Conservation (phyloP, 1,284 basidiomycete species). For the Ganoderma sinense region DNA sequence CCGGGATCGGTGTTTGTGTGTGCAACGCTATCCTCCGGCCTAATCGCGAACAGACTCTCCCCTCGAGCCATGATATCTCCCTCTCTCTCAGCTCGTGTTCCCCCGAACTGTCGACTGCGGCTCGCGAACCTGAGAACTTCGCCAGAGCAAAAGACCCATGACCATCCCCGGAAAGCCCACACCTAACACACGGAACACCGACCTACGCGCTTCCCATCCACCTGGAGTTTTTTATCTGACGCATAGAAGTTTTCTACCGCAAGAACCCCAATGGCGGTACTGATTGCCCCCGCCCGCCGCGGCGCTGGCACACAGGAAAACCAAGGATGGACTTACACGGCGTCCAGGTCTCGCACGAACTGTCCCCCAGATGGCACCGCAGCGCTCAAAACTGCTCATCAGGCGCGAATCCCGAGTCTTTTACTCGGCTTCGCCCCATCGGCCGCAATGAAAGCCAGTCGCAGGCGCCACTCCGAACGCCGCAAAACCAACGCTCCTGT, state of each 20-base stretch:
- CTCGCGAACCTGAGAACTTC: slow-evolving; percentile 19
- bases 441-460: neutral
- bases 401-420: neutral
- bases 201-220: neutral
- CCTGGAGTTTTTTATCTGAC: neutral
- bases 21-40: neutral
- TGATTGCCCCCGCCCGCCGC: neutral
- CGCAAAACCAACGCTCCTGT: slow-evolving; percentile 1
- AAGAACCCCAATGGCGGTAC: neutral
- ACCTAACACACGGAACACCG: neutral
- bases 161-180: slow-evolving; percentile 9
- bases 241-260: neutral
- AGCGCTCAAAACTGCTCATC: neutral
- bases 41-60: neutral
- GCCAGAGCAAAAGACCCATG: slow-evolving; percentile 12
- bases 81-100: neutral
- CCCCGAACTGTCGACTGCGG: slow-evolving; percentile 21
- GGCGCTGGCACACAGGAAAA: neutral
- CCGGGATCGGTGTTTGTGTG: neutral
- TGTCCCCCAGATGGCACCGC: neutral
- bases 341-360: neutral
- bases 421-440: neutral
- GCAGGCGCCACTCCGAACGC: neutral
- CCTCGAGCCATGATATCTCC: neutral
- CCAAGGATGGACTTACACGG: neutral